These are phyloP conservation scores for Fusarium chaquense DNA, from an alignment of 2,329 filamentous ascomycete genomes.

Conservation along the genomic window DNA sequence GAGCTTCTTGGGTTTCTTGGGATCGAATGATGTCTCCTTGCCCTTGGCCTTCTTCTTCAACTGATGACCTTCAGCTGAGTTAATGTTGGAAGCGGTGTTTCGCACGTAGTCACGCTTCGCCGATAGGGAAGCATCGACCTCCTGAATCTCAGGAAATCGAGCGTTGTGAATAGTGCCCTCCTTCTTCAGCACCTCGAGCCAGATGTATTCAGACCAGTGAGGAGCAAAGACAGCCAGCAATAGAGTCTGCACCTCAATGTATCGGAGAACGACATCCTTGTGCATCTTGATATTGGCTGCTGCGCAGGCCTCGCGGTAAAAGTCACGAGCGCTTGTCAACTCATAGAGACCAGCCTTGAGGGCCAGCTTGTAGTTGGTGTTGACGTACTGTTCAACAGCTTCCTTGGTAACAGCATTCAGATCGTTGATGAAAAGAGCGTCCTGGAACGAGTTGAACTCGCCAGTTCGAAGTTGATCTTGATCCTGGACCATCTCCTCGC, in stretches of 20 bases:
- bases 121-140: conserved; percentile 74
- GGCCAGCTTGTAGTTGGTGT: conserved; percentile 82
- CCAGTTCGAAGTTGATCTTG: conserved; percentile 78
- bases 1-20: conserved; percentile 91
- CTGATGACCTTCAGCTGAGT: conserved; percentile 82
- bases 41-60: conserved; percentile 94
- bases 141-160: conserved; percentile 66
- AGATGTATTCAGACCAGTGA: conserved; percentile 95
- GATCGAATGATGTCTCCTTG: conserved; percentile 86
- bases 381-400: conserved; percentile 80
- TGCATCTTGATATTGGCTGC: conserved; percentile 88
- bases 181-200: conserved; percentile 89
- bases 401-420: conserved; percentile 86
- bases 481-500: conserved; percentile 83
- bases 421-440: conserved; percentile 93
- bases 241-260: conserved; percentile 87
- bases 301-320: conserved; percentile 85
- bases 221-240: conserved; percentile 87
- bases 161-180: conserved; percentile 81
- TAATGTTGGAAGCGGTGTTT: conserved; percentile 78
- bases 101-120: conserved; percentile 88
- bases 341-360: conserved; percentile 90
- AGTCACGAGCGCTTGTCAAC: conserved; percentile 87
- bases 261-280: conserved; percentile 79
- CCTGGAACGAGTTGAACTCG: conserved; percentile 81